Base-by-base conservation (phyloP, 768 basidiomycete species). In the Hericium erinaceus region DNA sequence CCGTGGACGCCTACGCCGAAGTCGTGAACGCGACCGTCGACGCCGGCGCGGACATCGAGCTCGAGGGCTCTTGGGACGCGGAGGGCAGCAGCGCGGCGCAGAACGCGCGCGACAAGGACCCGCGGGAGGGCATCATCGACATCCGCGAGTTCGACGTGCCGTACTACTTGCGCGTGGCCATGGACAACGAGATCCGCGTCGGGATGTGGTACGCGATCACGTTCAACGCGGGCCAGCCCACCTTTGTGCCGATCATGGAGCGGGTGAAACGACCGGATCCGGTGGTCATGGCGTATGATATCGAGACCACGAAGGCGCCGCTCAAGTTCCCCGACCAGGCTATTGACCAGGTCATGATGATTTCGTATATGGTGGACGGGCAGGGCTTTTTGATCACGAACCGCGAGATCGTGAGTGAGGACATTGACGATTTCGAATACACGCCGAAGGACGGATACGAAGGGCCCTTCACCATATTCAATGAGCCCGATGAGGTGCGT, bases 281-380 rank as follows among this genome's bases (percentile, higher is more conserved):
- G 0, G 94, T 99, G 46, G 94, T 99, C 54, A 89, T 99, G 92
- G 97, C 97, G 0, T 99, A 79, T 70, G 97, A 98, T 83, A 99
- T 99, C 67, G 97, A 99, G 71, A 95, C 92, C 16, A 95, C 95
- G 1, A 99, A 99, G 73, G 89, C 92, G n/a, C 95, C 97, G n/a
- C 83, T 98, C 65, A 98, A 98, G 72, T 98, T 98, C 68, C 95
- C 97, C 1, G 97, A 98, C 74, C 88, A 94, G 64, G 81, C 84
- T 7, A 86, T 92, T 24, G 97, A 98, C 74, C 95, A 98, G 69
- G 93, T 99, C 65, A 99, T 99, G 95, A 99, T 99, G 97, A 98
- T 99, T 61, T 99, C 97, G 48, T 99, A 98, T 73, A 98, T 99
- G 95, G 77, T 99, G 16, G 97, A 99, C 68, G 95, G 94, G 0